These are phyloP conservation scores for Talaromyces wortmannii DNA, from an alignment of 495 filamentous ascomycete species.

Conservation along the genomic window DNA sequence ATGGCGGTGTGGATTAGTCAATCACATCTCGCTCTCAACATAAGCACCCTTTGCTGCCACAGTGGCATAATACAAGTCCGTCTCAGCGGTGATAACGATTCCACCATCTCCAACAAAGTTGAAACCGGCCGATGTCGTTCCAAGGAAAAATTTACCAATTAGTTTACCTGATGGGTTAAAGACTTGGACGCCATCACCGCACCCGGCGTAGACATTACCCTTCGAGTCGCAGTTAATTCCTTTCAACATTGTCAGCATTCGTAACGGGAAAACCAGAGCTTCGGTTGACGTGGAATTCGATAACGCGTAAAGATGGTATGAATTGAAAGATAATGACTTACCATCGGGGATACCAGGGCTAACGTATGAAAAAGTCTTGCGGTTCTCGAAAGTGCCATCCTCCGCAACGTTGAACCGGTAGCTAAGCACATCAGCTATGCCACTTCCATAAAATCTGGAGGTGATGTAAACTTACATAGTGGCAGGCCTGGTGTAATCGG, in stretches of 20 bases:
- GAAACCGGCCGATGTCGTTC: slow-evolving; percentile 42
- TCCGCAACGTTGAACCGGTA: slow-evolving; percentile 14
- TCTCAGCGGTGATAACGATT: slow-evolving; percentile 43
- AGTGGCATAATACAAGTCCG: slow-evolving; percentile 41
- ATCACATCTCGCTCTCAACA: slow-evolving; percentile 17
- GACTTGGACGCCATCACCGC: slow-evolving; percentile 38
- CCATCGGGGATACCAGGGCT: slow-evolving; percentile 27
- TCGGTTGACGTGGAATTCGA: background rate
- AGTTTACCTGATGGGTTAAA: slow-evolving; percentile 32
- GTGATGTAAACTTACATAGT: slow-evolving; percentile 11
- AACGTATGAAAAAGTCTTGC: slow-evolving; percentile 10
- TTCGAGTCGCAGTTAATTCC: slow-evolving; percentile 36
- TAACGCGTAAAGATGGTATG: background rate
- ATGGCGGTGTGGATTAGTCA: no score
- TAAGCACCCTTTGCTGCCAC: slow-evolving; percentile 32
- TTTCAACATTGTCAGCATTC: background rate
- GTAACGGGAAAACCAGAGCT: background rate
- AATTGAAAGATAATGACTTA: background rate
- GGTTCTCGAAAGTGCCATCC: no score
- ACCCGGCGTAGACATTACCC: slow-evolving; percentile 39
- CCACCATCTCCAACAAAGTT: slow-evolving; percentile 48
- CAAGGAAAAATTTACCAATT: slow-evolving; percentile 43
- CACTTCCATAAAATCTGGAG: background rate
- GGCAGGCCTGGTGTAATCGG: slow-evolving; percentile 9
- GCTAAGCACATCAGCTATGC: slow-evolving; percentile 2